Conservation (phyloP, 1,284 basidiomycete species). For the Apiotrichum porosum region DNA sequence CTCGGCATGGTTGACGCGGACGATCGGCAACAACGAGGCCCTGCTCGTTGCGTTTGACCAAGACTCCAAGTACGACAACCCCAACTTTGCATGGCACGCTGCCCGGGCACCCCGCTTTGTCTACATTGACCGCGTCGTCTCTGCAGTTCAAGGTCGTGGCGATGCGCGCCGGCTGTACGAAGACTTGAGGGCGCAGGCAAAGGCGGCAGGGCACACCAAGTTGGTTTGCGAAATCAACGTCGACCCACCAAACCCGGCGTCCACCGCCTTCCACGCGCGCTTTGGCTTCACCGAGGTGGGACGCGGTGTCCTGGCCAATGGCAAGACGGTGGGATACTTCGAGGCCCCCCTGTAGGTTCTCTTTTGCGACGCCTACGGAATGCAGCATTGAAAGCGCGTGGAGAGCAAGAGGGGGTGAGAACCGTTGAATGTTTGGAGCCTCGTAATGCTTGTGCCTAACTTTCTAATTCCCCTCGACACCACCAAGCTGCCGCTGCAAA, state of each 20-base stretch:
- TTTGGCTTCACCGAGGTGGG: slow-evolving; percentile 12
- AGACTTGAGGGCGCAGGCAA: not conserved
- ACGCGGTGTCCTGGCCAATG: slow-evolving; percentile 1
- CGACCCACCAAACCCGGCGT: slow-evolving; percentile 9
- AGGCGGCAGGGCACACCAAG: not conserved
- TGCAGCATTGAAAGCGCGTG: not conserved
- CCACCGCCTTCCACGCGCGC: slow-evolving; percentile 5
- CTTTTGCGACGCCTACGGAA: too few species aligned
- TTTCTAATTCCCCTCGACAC: too few species aligned
- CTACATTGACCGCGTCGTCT: slow-evolving; percentile 14
- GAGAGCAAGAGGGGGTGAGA: too few species aligned
- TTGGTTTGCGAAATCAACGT: slow-evolving; percentile 14
- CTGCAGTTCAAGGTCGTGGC: not conserved
- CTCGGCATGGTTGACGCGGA: slow-evolving; percentile 4
- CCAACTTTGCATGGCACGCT: slow-evolving; percentile 11
- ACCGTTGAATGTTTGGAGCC: too few species aligned
- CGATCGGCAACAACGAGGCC: slow-evolving; percentile 1
- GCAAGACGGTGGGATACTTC: slow-evolving; percentile 15
- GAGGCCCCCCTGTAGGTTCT: slow-evolving; percentile 5
- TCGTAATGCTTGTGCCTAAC: too few species aligned
- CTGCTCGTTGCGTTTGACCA: slow-evolving; percentile 6
- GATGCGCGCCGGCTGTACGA: slow-evolving; percentile 7
- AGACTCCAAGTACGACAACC: slow-evolving; percentile 6
- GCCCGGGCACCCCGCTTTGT: slow-evolving; percentile 4
- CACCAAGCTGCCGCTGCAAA: too few species aligned